Evolutionary conservation across 1,284 basidiomycete species (phyloP).

Genomic region (Rhodotorula sp.): DNA sequence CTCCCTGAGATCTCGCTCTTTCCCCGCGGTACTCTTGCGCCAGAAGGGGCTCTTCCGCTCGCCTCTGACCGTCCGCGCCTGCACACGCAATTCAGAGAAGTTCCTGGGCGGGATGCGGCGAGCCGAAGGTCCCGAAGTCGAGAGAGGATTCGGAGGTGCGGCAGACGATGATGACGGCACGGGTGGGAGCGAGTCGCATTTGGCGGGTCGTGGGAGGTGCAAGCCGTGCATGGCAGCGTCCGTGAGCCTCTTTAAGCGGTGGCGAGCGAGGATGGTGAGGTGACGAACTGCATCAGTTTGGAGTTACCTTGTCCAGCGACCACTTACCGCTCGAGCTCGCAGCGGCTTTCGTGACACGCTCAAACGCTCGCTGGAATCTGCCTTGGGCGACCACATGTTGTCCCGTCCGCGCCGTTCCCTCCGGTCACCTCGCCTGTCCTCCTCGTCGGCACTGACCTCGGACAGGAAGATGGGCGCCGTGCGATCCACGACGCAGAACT

Average conservation of each 20-base stretch:
- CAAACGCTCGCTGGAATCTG: too few relatives aligned
- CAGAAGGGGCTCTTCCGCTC: constrained; percentile 31
- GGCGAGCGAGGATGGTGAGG: background rate
- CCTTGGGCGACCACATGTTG: too few relatives aligned
- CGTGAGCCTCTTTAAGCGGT: background rate
- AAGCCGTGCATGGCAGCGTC: constrained; percentile 15
- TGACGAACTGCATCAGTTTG: background rate
- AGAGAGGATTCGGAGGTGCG: background rate
- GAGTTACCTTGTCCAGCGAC: too few relatives aligned
- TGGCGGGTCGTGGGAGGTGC: constrained; percentile 8
- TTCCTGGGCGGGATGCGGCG: background rate
- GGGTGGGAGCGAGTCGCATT: background rate
- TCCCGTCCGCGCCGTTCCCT: too few relatives aligned
- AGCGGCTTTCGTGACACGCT: too few relatives aligned
- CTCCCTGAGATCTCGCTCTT: constrained; percentile 28
- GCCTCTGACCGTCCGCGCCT: constrained; percentile 11
- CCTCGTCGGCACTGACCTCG: too few relatives aligned
- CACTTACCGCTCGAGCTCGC: too few relatives aligned
- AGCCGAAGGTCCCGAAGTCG: background rate
- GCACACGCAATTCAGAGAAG: constrained; percentile 4
- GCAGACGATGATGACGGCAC: background rate
- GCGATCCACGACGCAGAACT: too few relatives aligned
- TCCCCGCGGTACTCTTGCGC: constrained; percentile 11
- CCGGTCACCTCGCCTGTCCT: too few relatives aligned
- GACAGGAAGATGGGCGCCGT: too few relatives aligned